phyloP scores from a whole-genome alignment of 768 basidiomycete species.

The Psilocybe azurescens region DNA sequence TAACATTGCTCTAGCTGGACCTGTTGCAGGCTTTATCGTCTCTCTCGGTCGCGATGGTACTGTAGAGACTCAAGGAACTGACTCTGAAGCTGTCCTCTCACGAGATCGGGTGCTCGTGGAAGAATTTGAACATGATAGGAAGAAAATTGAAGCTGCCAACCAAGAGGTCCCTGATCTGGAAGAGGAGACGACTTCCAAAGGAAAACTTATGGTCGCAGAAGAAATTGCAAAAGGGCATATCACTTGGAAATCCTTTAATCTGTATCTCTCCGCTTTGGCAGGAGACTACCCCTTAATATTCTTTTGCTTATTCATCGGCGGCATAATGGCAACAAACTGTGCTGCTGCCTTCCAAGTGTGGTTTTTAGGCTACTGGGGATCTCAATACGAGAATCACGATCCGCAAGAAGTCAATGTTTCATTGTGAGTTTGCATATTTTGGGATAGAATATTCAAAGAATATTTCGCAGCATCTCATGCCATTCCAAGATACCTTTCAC shows the following conservation, averaged over 20 bases:
- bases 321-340: constrained; percentile 27
- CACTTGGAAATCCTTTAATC: constrained; percentile 32
- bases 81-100: constrained; percentile 40
- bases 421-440: constrained; percentile 35
- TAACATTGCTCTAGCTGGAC: constrained; percentile 50
- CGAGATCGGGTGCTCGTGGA: constrained; percentile 39
- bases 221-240: constrained; percentile 51
- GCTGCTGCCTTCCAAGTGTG: constrained; percentile 37
- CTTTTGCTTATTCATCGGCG: constrained; percentile 30
- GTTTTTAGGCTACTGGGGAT: constrained; percentile 50
- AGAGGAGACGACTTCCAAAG: constrained; percentile 31
- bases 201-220: constrained; percentile 66
- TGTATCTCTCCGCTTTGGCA: constrained; percentile 41
- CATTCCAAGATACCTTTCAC: constrained; percentile 49
- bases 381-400: constrained; percentile 41
- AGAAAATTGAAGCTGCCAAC: constrained; percentile 28
- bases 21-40: constrained; percentile 60
- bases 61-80: constrained; percentile 45
- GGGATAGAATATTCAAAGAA: too few species aligned
- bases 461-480: too few species aligned
- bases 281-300: constrained; percentile 39
- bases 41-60: constrained; percentile 54
- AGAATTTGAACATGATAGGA: constrained; percentile 34
- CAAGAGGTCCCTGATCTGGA: constrained; percentile 13
- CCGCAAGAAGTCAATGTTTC: constrained; percentile 36